Base-by-base conservation (phyloP, 345 rosid genomes). In the Mercurialis annua region DNA sequence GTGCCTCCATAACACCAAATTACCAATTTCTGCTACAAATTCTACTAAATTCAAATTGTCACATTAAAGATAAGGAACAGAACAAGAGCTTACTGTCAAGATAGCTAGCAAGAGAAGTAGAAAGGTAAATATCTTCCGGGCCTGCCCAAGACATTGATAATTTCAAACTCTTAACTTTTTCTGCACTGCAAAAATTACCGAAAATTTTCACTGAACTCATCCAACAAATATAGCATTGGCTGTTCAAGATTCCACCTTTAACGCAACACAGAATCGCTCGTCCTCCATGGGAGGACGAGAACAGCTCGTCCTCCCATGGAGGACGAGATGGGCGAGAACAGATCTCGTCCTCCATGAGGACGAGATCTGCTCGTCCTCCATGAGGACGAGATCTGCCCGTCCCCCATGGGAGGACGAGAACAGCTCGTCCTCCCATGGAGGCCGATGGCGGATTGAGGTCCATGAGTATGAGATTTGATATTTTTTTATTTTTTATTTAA, bases 101-200 rank as follows among this genome's bases (percentile, higher is more conserved):
- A 61, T 73, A 73, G 53, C 67, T 73, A 53, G 76, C 76, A 60
- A 73, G 76, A 42, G 76, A 73, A 24, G 76, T 73, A 12, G 76
- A 66, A 43, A 73, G 76, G 63, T 66, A 52, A 30, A 73, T 21
- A 60, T 73, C 76, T 66, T 73, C 76, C 2, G 62, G 70, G 65
- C 77, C 69, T 34, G 72, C 77, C 72, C 77, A 73, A 62, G 77
- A 73, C 72, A 68, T 73, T 29, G 77, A 54, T 38, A 31, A 46
- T n/a, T 16, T 33, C 29, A 71, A 77, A 69, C 65, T 70, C 68
- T 67, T n/a, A 69, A 68, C 68, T 62, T 53, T 69, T 81, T 77
- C 86, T 74, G 82, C 72, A 70, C 78, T 40, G 59, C 67, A 77
- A 66, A 74, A 72, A 44, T 24, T 57, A 69, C 87, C 75, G 75